Base-by-base conservation (phyloP, 2,329 filamentous ascomycete genomes). In the Fusarium tanahbumbuense region DNA sequence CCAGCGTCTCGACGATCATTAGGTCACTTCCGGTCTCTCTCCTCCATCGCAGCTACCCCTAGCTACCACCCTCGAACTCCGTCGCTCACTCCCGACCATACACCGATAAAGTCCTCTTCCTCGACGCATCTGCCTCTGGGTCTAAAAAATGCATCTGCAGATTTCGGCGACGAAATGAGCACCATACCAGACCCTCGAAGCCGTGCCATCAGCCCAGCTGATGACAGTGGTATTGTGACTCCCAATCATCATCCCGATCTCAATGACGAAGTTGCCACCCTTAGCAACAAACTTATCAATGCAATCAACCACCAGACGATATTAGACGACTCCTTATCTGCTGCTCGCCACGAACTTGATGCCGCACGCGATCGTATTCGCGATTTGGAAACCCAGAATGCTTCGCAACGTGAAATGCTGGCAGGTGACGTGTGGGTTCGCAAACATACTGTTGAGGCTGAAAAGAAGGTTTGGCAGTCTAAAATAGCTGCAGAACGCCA, bases 291-390 rank as follows among this genome's bases (percentile, higher is more conserved):
- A 80, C 89, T 99, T 68, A 95, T 99, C 74, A 95, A 96, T 77
- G 95, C 96, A 46, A 98, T 99, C 81, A 99, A 99, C 78, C 92
- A 97, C 79, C 94, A 98, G 80, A 98, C 94, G 10, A 91, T 88
- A 23, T 87, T 99, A 46, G 96, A 98, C 80, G 96, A 99, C 79
- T 92, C 89, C 13, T 85, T 99, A 20, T 91, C 93, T 52, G 90
- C 89, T 54, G 92, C 94, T 18, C 89, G 94, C 40, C 91, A 94
- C 78, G 94, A 98, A 77, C 84, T 98, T 48, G 93, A 97, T 57
- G 80, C 87, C 34, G 89, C 93, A 11, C 88, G 86, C 63, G 87
- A 91, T 49, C 88, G 87, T 73, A 87, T 97, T 56, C 85, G 84
- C 56, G 84, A 89, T 53, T 82, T 98, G 20, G 93, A 97, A 80